phyloP scores from a whole-genome alignment of 208 protist species.

The Endotrypanum monterogeii region DNA sequence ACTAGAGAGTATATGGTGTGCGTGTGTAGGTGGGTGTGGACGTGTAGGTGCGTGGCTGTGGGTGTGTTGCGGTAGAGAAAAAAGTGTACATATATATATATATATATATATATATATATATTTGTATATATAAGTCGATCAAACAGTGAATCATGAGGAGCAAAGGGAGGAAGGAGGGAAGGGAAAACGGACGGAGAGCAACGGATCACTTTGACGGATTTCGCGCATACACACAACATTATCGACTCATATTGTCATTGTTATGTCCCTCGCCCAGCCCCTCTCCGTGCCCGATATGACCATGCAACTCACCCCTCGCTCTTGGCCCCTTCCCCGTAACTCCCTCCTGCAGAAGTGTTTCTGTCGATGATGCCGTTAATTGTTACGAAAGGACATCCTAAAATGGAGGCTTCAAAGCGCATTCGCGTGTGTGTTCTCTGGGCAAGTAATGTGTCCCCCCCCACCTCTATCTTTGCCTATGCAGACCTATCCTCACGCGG shows the following conservation, averaged over 20 bases:
- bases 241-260: too few relatives aligned
- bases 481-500: background rate
- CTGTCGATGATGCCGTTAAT: background rate
- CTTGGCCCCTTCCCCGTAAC: constrained; percentile 3
- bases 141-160: too few relatives aligned
- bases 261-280: too few relatives aligned
- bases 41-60: background rate
- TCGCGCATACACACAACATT: too few relatives aligned
- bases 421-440: background rate
- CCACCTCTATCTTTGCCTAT: background rate
- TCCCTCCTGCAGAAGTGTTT: background rate
- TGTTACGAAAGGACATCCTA: background rate
- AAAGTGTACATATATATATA: constrained; percentile 1
- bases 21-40: background rate
- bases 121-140: background rate
- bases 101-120: background rate
- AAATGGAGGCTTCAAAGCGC: background rate
- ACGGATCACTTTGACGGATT: too few relatives aligned
- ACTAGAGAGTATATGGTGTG: too few relatives aligned
- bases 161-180: background rate
- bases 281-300: background rate
- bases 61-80: background rate
- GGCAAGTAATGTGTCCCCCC: background rate
- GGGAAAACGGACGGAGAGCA: too few relatives aligned
- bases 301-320: background rate